A percentile compares a stretch with the other conserved stretches of the same genome.
phyloP scores from a whole-genome alignment of 768 basidiomycete species.

The Mycena amicta region DNA sequence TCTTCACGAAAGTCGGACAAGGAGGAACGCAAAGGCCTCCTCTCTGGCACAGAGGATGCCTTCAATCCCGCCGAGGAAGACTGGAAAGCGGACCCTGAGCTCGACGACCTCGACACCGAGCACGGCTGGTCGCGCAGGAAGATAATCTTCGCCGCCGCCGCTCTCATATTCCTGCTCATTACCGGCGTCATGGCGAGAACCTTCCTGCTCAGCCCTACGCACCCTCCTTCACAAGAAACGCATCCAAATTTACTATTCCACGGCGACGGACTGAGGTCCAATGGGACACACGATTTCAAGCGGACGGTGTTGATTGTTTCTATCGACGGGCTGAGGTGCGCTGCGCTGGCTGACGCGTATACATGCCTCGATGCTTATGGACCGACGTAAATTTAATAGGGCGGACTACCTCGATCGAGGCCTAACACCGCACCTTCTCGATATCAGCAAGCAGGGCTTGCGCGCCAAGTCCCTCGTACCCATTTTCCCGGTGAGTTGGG shows the following conservation, averaged over 20 bases:
- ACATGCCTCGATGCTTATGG: not conserved
- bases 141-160: constrained; percentile 39
- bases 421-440: constrained; percentile 79
- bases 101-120: constrained; percentile 11
- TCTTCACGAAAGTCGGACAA: not conserved
- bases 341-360: constrained; percentile 9
- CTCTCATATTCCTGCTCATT: constrained; percentile 45
- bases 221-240: constrained; percentile 14
- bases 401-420: constrained; percentile 88
- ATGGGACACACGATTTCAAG: constrained; percentile 83
- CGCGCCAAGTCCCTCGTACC: constrained; percentile 86
- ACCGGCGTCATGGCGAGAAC: constrained; percentile 45
- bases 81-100: constrained; percentile 29
- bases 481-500: constrained; percentile 73
- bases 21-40: constrained; percentile 46
- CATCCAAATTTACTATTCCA: constrained; percentile 38
- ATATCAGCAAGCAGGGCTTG: constrained; percentile 81
- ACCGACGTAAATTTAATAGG: constrained; percentile 37
- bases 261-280: constrained; percentile 55
- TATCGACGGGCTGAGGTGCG: constrained; percentile 81
- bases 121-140: constrained; percentile 41
- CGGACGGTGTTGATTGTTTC: constrained; percentile 83
- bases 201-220: constrained; percentile 30
- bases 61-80: constrained; percentile 22
- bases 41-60: constrained; percentile 28